Conservation (phyloP, 2,329 filamentous ascomycete genomes). For the Remersonia thermophila region DNA sequence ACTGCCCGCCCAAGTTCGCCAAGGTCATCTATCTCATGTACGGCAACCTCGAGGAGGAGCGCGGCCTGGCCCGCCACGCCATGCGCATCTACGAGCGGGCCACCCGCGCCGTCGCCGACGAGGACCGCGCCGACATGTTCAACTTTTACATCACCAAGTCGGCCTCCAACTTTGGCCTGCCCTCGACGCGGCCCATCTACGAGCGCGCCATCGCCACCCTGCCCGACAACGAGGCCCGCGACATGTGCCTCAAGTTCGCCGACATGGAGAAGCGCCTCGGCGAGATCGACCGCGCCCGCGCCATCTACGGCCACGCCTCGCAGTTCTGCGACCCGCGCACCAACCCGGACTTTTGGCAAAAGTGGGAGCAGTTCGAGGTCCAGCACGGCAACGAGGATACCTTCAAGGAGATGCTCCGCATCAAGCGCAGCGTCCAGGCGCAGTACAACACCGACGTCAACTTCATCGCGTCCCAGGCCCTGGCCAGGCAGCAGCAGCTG, state of each 20-base stretch:
- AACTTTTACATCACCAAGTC: constrained; percentile 99
- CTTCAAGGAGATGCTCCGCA: constrained; percentile 96
- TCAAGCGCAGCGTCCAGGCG: constrained; percentile 93
- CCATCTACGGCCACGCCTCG: constrained; percentile 91
- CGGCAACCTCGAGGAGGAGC: constrained; percentile 89
- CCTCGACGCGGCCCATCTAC: constrained; percentile 90
- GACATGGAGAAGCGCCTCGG: constrained; percentile 45
- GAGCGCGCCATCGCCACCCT: constrained; percentile 90
- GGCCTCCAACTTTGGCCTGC: constrained; percentile 91
- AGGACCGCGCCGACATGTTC: constrained; percentile 94
- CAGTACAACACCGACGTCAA: constrained; percentile 99
- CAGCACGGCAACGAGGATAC: constrained; percentile 98
- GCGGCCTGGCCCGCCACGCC: constrained; percentile 84
- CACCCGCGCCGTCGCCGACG: constrained; percentile 85
- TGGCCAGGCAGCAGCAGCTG: constrained; percentile 65
- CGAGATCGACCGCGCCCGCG: constrained; percentile 75
- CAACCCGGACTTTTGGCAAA: constrained; percentile 81
- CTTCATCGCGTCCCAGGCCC: constrained; percentile 91
- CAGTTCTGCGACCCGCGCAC: constrained; percentile 96
- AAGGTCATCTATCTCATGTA: constrained; percentile 98
- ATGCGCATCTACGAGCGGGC: constrained; percentile 99
- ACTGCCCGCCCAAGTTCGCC: constrained; percentile 88
- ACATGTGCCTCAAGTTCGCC: constrained; percentile 98
- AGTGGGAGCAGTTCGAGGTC: constrained; percentile 96
- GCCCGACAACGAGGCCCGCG: constrained; percentile 82